Conservation (phyloP, 1,139 yeast genomes). For the Lizanozyma gosingica region DNA sequence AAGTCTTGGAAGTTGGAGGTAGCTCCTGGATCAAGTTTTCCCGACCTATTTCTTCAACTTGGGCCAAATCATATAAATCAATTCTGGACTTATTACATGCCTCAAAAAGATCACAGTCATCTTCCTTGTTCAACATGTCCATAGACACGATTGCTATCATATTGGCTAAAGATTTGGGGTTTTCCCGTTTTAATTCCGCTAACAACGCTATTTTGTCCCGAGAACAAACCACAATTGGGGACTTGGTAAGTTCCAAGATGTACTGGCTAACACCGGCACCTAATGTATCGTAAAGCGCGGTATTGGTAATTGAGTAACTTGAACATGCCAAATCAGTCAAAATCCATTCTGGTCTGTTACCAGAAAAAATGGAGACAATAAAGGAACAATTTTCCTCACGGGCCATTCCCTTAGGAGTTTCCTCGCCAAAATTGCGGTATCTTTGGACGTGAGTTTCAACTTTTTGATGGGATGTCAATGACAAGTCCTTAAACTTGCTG, state of each 20-base stretch:
- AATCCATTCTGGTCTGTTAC: slow-evolving; percentile 32
- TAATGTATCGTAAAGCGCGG: slow-evolving; percentile 34
- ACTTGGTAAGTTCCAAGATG: slow-evolving; percentile 24
- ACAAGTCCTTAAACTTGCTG: slow-evolving; percentile 19
- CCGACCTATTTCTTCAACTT: slow-evolving; percentile 48
- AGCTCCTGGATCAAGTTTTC: slow-evolving; percentile 34
- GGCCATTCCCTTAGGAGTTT: slow-evolving; percentile 7
- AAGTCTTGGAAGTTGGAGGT: slow-evolving; percentile 45
- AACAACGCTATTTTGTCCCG: slow-evolving; percentile 20
- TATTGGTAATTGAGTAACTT: slow-evolving; percentile 26
- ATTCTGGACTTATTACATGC: slow-evolving; percentile 23
- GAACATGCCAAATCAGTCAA: slow-evolving; percentile 30
- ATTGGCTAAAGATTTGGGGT: slow-evolving; percentile 17
- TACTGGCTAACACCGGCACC: slow-evolving; percentile 26
- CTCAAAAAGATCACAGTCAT: slow-evolving; percentile 7
- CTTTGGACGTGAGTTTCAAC: slow-evolving; percentile 18
- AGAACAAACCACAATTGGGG: slow-evolving; percentile 28
- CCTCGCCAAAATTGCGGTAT: slow-evolving; percentile 14
- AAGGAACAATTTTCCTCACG: slow-evolving; percentile 14
- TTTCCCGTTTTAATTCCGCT: slow-evolving; percentile 17
- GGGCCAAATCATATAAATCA: slow-evolving; percentile 36
- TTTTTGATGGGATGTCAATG: slow-evolving; percentile 17
- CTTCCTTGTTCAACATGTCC: slow-evolving; percentile 21
- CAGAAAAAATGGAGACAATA: slow-evolving; percentile 24
- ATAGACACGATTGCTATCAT: slow-evolving; percentile 25